A percentile compares a stretch with the other conserved stretches of the same genome.
Evolutionary conservation across 2,329 filamentous ascomycete species (phyloP).

Genomic region (Scleromitrula shiraiana): DNA sequence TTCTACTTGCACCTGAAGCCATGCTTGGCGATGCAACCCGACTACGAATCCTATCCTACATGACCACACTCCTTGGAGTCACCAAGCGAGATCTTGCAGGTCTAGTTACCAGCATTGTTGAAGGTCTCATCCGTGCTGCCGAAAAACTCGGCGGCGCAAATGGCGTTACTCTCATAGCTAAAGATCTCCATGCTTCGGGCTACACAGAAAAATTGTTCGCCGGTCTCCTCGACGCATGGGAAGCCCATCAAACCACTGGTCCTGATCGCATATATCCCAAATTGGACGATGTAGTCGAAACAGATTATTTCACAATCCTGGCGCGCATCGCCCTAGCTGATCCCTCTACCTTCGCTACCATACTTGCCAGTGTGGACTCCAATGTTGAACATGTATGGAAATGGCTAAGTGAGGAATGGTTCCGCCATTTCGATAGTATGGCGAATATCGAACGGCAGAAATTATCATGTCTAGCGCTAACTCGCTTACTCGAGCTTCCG

Average conservation of each 20-base stretch:
- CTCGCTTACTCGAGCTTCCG: conserved; percentile 59
- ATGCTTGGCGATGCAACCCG: conserved; percentile 51
- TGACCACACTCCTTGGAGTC: conserved; percentile 42
- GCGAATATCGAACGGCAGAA: conserved; percentile 60
- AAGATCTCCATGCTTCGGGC: conserved; percentile 55
- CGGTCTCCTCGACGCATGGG: conserved; percentile 59
- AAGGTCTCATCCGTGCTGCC: conserved; percentile 56
- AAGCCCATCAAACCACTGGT: conserved; percentile 73
- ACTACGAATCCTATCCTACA: conserved; percentile 41
- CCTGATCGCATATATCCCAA: conserved; percentile 63
- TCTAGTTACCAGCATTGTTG: conserved; percentile 52
- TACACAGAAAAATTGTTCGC: conserved; percentile 57
- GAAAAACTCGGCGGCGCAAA: conserved; percentile 51
- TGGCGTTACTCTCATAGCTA: conserved; percentile 55
- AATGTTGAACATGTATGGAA: conserved; percentile 45
- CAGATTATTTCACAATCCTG: conserved; percentile 78
- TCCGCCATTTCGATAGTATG: conserved; percentile 60
- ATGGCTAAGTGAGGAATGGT: conserved; percentile 58
- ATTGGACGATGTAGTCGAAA: conserved; percentile 68
- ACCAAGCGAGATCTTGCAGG: conserved; percentile 51
- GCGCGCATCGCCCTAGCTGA: conserved; percentile 69
- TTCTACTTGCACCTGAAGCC: conserved; percentile 60
- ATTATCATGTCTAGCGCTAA: conserved; percentile 64
- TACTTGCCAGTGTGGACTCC: conserved; percentile 37
- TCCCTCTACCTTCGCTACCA: conserved; percentile 59